phyloP scores from a whole-genome alignment of 2,329 filamentous ascomycete genomes.

The Ceratocystis lukuohia region DNA sequence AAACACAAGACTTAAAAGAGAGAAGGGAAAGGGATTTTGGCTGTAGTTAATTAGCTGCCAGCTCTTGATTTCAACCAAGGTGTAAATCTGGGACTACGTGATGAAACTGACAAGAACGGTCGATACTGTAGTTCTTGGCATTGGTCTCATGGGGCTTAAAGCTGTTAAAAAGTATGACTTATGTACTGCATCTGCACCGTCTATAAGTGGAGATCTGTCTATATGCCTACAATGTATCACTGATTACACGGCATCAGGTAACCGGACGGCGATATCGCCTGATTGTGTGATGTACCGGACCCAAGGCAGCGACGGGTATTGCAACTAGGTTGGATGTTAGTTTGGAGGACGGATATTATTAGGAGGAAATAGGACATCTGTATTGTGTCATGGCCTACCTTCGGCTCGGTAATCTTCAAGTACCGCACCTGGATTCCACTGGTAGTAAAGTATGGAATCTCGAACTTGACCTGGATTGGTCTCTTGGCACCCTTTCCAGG shows the following conservation, averaged over 20 bases:
- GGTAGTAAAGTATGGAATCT: slow-evolving; percentile 99
- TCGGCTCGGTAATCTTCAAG: slow-evolving; percentile 97
- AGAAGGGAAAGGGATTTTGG: background rate
- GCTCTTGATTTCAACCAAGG: background rate
- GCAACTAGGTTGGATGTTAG: slow-evolving; percentile 45
- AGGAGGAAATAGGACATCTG: slow-evolving; percentile 5
- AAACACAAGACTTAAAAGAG: background rate
- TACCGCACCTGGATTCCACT: slow-evolving; percentile 97
- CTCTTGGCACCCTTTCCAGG: slow-evolving; percentile 73
- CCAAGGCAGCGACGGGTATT: slow-evolving; percentile 97
- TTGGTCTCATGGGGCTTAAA: background rate
- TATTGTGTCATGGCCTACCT: slow-evolving; percentile 48
- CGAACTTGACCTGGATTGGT: slow-evolving; percentile 97
- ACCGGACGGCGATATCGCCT: slow-evolving; percentile 84
- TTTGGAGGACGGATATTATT: background rate
- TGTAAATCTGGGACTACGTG: background rate
- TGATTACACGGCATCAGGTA: slow-evolving; percentile 71
- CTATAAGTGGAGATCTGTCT: background rate
- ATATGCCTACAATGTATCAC: background rate
- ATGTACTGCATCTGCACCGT: background rate
- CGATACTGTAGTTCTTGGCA: background rate
- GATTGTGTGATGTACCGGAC: slow-evolving; percentile 98
- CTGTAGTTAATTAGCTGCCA: background rate
- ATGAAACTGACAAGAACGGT: background rate
- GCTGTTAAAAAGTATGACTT: slow-evolving; percentile 1